A percentile compares a stretch with the other conserved stretches of the same genome.
phyloP scores from a whole-genome alignment of 495 filamentous ascomycete genomes.

The Copromyces sp. region DNA sequence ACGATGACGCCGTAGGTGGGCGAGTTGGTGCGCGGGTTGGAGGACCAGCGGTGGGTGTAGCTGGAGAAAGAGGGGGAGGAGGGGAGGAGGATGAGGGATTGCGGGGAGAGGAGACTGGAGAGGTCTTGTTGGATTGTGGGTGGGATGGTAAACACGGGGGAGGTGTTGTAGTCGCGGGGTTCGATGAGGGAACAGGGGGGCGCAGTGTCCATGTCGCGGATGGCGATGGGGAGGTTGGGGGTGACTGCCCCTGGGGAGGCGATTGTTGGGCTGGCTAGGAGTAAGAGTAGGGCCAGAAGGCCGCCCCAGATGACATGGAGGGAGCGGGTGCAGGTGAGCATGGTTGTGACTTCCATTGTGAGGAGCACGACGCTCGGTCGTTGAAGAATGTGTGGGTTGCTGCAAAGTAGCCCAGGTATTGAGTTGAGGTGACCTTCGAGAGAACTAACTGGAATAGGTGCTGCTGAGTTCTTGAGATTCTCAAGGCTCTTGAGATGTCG shows the following conservation, averaged over 20 bases:
- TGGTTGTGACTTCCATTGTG: not conserved
- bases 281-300: not conserved
- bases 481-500: not conserved
- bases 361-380: not conserved
- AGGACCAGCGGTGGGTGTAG: slow-evolving; percentile 3
- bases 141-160: not conserved
- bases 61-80: not conserved
- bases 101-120: not conserved
- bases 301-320: not conserved
- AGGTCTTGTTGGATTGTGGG: not conserved
- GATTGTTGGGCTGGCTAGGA: not conserved
- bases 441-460: not conserved
- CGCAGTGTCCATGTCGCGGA: not conserved
- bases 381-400: not conserved
- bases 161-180: not conserved
- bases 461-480: not conserved
- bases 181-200: not conserved
- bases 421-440: not conserved
- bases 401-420: not conserved
- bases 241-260: not conserved
- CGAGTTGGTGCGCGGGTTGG: slow-evolving; percentile 9
- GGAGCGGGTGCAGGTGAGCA: not conserved
- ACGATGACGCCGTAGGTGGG: slow-evolving; percentile 36
- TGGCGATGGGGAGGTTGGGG: not conserved
- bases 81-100: not conserved